Evolutionary conservation across 2,329 filamentous ascomycete species (phyloP), one percentile per base, ranked within the genome.

Genomic region (Hypoxylon sp.): DNA sequence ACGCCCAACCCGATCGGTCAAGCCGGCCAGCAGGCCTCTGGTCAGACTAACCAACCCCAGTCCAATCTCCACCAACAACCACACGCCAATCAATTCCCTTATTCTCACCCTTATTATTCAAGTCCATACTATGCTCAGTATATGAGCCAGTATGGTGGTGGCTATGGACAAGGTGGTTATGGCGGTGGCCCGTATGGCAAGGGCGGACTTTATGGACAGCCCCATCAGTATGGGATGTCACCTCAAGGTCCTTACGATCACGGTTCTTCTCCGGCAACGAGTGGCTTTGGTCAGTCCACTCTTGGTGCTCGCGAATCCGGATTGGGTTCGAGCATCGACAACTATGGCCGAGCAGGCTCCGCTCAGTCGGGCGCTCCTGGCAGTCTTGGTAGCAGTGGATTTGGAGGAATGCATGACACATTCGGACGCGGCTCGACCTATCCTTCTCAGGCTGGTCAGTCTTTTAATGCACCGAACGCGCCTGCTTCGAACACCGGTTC

Each of bases 1-100:
- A 98, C 94, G 2, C 94, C 95, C 37, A 96, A 97, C 82, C 94
- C 94, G 29, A 86, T 91, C 44, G 82, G 83, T 10, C 87, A 88
- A 76, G 82, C 81, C 51, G 87, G 87, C 75, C 82, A 82, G 69
- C 83, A 82, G 47, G 78, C 74, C 69, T 76, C 73, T 73, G 77
- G 62, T 42, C 78, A 73, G 67, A 67, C 61, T 71, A 76, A 63
- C 59, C 80, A 80, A 69, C 75, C 78, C 1, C 82, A 83, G 67
- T 77, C 80, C 2, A 80, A 80, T 60, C 72, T 77, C 51, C 80
- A 82, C 65, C 79, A 79, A 54, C 75, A 78, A 74, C 75, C 73
- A 10, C 75, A 74, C 37, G 69, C 71, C 24, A 71, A 67, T 26
- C 69, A 71, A 13, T 78, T 70, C 60, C 76, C 76, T 11, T 78